Evolutionary conservation across 495 filamentous ascomycete species (phyloP).

Genomic region (Penicillium simplicissimum): DNA sequence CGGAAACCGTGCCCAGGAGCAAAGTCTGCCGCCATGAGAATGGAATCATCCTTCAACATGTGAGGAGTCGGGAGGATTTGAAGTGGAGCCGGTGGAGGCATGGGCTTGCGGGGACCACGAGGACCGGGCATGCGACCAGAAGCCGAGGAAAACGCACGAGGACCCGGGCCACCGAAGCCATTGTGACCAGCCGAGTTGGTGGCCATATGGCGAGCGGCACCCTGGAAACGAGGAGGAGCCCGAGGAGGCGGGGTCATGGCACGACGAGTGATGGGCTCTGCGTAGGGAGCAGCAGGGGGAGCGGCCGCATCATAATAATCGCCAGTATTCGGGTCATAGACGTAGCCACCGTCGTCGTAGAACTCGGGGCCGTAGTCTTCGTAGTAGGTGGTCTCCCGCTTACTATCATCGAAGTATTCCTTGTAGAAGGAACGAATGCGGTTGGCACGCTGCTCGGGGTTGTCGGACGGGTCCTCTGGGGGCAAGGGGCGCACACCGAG

Average conservation of each 20-base stretch:
- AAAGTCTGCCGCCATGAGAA: constrained; percentile 77
- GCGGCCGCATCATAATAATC: constrained; percentile 66
- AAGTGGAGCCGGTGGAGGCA: constrained; percentile 74
- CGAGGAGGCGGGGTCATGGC: constrained; percentile 97
- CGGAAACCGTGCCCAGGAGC: constrained; percentile 73
- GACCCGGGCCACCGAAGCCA: constrained; percentile 45
- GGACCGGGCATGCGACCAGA: constrained; percentile 58
- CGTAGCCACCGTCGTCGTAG: constrained; percentile 51
- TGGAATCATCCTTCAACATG: constrained; percentile 80
- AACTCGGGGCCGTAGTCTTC: constrained; percentile 70
- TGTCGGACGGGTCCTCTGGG: constrained; percentile 79
- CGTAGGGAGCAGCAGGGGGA: constrained; percentile 57
- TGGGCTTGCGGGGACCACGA: constrained; percentile 55
- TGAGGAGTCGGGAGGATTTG: constrained; percentile 80
- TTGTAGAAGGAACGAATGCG: constrained; percentile 98
- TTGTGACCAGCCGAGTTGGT: constrained; percentile 49
- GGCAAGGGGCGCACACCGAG: constrained; percentile 92
- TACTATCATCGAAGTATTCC: constrained; percentile 94
- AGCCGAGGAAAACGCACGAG: constrained; percentile 69
- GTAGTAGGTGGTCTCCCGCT: constrained; percentile 57
- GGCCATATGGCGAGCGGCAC: constrained; percentile 47
- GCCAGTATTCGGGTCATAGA: constrained; percentile 75
- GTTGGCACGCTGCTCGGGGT: constrained; percentile 92
- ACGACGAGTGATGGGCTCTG: constrained; percentile 79
- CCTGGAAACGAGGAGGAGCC: constrained; percentile 70